Conservation (phyloP, 192 early-diverging fungal genomes). For the Lunasporangiospora selenospora region DNA sequence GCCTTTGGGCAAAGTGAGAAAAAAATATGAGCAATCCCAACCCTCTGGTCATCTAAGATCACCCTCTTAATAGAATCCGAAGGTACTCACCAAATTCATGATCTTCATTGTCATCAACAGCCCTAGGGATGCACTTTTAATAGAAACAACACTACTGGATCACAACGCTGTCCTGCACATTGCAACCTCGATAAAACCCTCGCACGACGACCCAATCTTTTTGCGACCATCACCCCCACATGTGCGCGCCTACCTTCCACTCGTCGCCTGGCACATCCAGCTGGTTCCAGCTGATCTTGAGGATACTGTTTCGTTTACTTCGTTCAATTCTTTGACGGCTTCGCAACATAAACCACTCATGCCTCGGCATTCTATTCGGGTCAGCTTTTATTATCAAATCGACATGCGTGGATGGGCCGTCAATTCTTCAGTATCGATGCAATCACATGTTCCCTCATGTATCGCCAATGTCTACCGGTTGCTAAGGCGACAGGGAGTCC, state of each 20-base stretch:
- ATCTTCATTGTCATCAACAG: no score
- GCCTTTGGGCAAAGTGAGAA: no score
- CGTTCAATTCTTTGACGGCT: slow-evolving; percentile 38
- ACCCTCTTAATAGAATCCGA: no score
- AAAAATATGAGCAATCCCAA: no score
- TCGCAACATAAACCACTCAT: slow-evolving; percentile 42
- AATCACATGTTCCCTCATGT: slow-evolving; percentile 47
- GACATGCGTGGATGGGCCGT: slow-evolving; percentile 49
- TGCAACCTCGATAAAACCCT: slow-evolving; percentile 47
- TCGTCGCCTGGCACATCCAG: slow-evolving; percentile 46
- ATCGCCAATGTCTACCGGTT: slow-evolving; percentile 42
- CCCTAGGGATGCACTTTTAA: slow-evolving; percentile 45
- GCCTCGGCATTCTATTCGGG: slow-evolving; percentile 47
- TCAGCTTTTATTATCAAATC: slow-evolving; percentile 51
- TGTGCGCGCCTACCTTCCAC: slow-evolving; percentile 48
- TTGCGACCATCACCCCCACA: slow-evolving; percentile 45
- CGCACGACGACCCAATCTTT: slow-evolving; percentile 48
- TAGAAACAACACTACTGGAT: slow-evolving; percentile 47
- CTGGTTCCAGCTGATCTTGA: slow-evolving; percentile 46
- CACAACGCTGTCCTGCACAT: slow-evolving; percentile 50
- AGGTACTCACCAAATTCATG: no score
- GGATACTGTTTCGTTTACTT: slow-evolving; percentile 44
- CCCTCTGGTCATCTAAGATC: no score
- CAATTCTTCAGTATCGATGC: slow-evolving; percentile 49
- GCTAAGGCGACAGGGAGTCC: slow-evolving; percentile 38